Percentiles rank a stretch among this genome's conserved stretches.
Evolutionary conservation across 164 flowering plant species (phyloP).

Genomic region (Chimonanthus praecox): DNA sequence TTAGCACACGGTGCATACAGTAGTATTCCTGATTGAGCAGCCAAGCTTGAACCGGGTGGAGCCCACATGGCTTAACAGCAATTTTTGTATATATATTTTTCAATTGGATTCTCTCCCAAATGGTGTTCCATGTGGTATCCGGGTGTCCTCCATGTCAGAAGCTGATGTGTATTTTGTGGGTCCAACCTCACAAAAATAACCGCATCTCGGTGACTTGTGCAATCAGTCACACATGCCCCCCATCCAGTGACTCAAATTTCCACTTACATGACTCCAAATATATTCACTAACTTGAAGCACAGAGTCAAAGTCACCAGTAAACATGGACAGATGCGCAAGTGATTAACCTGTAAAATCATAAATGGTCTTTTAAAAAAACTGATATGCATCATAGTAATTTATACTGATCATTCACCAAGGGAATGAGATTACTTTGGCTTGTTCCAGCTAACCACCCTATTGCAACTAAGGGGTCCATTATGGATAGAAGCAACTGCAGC

Average conservation of each 20-base stretch:
- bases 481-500: slow-evolving; percentile 59
- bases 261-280: too few species aligned
- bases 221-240: background rate
- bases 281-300: background rate
- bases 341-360: slow-evolving; percentile 43
- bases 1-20: too few species aligned
- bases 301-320: background rate
- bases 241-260: background rate
- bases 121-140: background rate
- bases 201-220: background rate
- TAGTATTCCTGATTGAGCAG: too few species aligned
- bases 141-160: too few species aligned
- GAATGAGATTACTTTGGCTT: slow-evolving; percentile 51
- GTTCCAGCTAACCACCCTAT: slow-evolving; percentile 35
- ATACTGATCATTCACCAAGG: background rate
- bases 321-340: slow-evolving; percentile 26
- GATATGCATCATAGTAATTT: background rate
- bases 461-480: slow-evolving; percentile 34
- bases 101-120: too few species aligned
- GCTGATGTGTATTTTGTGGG: too few species aligned
- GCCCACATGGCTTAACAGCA: too few species aligned
- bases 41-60: too few species aligned
- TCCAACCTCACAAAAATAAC: background rate
- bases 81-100: too few species aligned
- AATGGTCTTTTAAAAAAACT: background rate